phyloP scores from a whole-genome alignment of 257 asterid species.

The Handroanthus guayacan region DNA sequence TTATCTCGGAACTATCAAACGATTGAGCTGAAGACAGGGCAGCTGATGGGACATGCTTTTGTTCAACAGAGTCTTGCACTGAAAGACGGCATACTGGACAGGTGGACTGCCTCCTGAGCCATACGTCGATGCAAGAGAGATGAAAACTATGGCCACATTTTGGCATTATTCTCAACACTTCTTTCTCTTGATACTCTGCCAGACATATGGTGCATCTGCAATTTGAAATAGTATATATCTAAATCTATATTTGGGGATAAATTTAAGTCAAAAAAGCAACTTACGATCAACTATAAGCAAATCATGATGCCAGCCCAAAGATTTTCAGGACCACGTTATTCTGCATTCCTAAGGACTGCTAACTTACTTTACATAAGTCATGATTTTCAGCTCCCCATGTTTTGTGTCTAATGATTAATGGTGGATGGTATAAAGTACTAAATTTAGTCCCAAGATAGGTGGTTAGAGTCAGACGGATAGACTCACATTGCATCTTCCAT shows the following conservation, averaged over 20 bases:
- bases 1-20: slow-evolving; percentile 51
- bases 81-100: slow-evolving; percentile 94
- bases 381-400: not conserved
- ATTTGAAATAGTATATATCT: slow-evolving; percentile 10
- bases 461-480: not conserved
- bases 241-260: not conserved
- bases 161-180: slow-evolving; percentile 82
- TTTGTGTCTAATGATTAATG: not conserved
- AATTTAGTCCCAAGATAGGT: not conserved
- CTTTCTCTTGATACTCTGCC: slow-evolving; percentile 83
- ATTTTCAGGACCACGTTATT: not conserved
- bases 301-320: not conserved
- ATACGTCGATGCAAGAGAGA: slow-evolving; percentile 78
- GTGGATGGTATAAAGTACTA: slow-evolving; percentile 20
- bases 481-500: slow-evolving; percentile 85
- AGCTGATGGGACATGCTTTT: slow-evolving; percentile 44
- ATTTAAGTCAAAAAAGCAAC: not conserved
- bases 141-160: slow-evolving; percentile 88
- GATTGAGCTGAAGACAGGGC: slow-evolving; percentile 46
- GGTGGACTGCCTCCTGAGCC: slow-evolving; percentile 87
- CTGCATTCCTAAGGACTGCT: not conserved
- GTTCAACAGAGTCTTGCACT: slow-evolving; percentile 55
- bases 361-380: not conserved
- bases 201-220: slow-evolving; percentile 82
- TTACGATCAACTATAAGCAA: not conserved